Evolutionary conservation across 2,329 filamentous ascomycete species (phyloP), one percentile per base, ranked within the genome.

Genomic region (Sporothrix pseudoabietina): DNA sequence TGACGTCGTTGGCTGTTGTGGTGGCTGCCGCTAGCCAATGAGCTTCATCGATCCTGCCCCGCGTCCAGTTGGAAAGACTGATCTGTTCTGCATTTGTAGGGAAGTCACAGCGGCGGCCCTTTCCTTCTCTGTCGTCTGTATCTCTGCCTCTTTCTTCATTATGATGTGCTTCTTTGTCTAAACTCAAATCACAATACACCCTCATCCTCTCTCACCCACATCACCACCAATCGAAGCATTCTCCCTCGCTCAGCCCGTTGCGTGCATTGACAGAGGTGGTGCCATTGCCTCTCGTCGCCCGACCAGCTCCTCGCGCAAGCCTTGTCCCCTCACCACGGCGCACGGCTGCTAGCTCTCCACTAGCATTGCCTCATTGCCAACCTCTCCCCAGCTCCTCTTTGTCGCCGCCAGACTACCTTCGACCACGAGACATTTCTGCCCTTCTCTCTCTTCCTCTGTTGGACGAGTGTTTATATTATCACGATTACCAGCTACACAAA

Each of bases 371-470:
- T 63, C 32, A 32, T 47, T 52, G 54, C 57, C 30, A 44, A 16
- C 44, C 32, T 72, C 71, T 44, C 30, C 44, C 47, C 47, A 69
- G 66, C 47, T 69, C 32, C 66, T 61, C 55, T 72, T 72, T 72
- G 52, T 22, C 39, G 19, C 54, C 6, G 10, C 44, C 44, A 26
- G 14, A 30, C 22, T 71, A 59, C 35, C 44, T n/a, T 39, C 4
- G 8, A n/a, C 35, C 68, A 49, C 69, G 54, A 71, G 69, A 32
- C 54, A 66, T 32, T 59, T 57, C 35, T 32, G 26, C 35, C n/a
- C 22, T 44, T 44, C 19, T 32, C 52, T 47, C 1, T n/a, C 22
- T 3, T 10, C 61, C 44, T 49, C 22, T 9, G 30, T 12, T 54
- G 32, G 32, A 41, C 30, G 16, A 49, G 9, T 5, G 26, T 3